Conservation (phyloP, 306 rosid genomes). For the Castanospermum australe region DNA sequence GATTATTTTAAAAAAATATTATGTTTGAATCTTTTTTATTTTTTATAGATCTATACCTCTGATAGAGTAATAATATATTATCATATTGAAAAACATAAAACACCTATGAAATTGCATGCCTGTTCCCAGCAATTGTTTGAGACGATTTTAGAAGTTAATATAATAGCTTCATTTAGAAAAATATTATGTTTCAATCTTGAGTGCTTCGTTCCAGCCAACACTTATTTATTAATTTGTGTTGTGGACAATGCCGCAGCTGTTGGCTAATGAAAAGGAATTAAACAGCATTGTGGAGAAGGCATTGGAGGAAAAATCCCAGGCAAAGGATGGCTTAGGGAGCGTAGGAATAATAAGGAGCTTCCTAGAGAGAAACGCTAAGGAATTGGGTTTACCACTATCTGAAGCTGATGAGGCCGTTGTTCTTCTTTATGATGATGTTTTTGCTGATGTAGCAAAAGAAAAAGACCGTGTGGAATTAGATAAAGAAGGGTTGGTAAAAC, state of each 20-base stretch:
- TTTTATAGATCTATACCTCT: not conserved
- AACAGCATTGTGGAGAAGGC: conserved; percentile 47
- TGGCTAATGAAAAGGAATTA: conserved; percentile 70
- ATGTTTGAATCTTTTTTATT: not conserved
- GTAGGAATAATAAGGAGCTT: conserved; percentile 49
- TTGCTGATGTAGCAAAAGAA: conserved; percentile 50
- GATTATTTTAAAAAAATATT: not conserved
- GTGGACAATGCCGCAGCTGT: conserved; percentile 59
- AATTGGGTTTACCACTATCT: conserved; percentile 60
- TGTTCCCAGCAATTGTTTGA: not conserved
- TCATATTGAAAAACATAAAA: conserved; percentile 18
- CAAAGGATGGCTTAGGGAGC: conserved; percentile 39
- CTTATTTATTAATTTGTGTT: conserved; percentile 2
- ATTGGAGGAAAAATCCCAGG: conserved; percentile 45
- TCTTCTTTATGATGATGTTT: conserved; percentile 69
- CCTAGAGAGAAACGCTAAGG: conserved; percentile 60
- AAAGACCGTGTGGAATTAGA: conserved; percentile 35
- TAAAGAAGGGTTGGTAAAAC: conserved; percentile 42
- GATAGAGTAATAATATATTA: not conserved
- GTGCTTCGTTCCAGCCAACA: not conserved
- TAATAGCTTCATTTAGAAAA: not conserved
- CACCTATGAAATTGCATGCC: not conserved
- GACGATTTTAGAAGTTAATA: not conserved
- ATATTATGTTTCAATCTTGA: too few relatives aligned
- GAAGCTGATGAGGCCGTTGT: conserved; percentile 60